Conservation (phyloP, 2,329 filamentous ascomycete genomes). For the Pseudogymnoascus sp. region DNA sequence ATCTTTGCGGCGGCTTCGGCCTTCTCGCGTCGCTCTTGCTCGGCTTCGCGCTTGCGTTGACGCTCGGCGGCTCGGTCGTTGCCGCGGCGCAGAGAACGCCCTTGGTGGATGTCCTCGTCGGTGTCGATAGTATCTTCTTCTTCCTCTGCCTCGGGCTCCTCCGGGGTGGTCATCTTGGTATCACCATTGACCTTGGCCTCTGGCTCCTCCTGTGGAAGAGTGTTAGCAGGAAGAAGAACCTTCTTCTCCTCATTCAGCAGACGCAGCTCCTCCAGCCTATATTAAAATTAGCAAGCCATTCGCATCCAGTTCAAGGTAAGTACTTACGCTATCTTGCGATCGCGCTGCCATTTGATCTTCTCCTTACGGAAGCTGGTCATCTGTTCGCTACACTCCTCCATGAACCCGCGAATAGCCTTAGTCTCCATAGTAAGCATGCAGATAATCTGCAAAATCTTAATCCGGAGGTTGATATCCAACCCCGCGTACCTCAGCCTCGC, state of each 20-base stretch:
- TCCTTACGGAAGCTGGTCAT: constrained; percentile 95
- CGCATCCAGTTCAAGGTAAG: background rate
- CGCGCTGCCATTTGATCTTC: constrained; percentile 85
- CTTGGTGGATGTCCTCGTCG: constrained; percentile 56
- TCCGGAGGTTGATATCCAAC: constrained; percentile 75
- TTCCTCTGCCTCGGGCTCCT: constrained; percentile 52
- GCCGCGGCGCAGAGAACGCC: constrained; percentile 51
- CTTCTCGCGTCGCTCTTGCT: constrained; percentile 58
- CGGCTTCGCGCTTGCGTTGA: constrained; percentile 68
- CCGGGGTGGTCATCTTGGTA: constrained; percentile 52
- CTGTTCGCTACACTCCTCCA: constrained; percentile 84
- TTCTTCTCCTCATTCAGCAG: constrained; percentile 65
- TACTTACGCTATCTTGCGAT: constrained; percentile 58
- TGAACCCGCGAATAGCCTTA: constrained; percentile 74
- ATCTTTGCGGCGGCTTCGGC: constrained; percentile 48
- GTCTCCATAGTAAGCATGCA: constrained; percentile 81
- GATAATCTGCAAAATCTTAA: constrained; percentile 73
- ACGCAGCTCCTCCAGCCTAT: constrained; percentile 62
- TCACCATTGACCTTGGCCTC: constrained; percentile 43
- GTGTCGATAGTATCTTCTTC: constrained; percentile 58
- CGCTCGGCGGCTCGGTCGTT: constrained; percentile 63
- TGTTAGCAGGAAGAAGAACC: constrained; percentile 63
- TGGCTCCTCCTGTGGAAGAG: constrained; percentile 54
- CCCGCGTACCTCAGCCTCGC: constrained; percentile 63
- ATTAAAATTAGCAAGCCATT: constrained; percentile 23